Evolutionary conservation across 108 stramenopile genomes (phyloP).

Genomic region (Skeletonema menzelii): DNA sequence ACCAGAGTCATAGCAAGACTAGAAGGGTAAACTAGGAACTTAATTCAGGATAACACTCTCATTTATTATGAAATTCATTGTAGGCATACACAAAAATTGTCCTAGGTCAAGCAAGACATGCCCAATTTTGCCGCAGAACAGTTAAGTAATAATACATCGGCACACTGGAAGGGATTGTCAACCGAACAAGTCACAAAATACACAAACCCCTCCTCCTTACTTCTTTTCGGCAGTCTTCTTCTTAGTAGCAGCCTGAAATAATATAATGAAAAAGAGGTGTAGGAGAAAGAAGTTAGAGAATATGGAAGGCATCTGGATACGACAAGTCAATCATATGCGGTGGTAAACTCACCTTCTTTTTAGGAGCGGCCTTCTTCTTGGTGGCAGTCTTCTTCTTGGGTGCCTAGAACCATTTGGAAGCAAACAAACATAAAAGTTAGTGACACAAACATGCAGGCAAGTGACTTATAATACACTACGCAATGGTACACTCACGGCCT

Average conservation of each 20-base stretch:
- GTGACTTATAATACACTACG: neutral
- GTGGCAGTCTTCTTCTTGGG: neutral
- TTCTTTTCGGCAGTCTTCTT: neutral
- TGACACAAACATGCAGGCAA: neutral
- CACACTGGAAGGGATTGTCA: neutral
- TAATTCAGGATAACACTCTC: neutral
- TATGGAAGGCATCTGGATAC: too few species aligned
- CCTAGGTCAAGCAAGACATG: neutral
- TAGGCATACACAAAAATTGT: neutral
- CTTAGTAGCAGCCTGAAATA: neutral
- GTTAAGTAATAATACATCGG: neutral
- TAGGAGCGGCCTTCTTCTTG: neutral
- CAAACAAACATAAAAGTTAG: neutral
- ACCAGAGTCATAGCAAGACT: too few species aligned
- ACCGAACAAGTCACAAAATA: too few species aligned
- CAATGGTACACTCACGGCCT: slow-evolving; percentile 17
- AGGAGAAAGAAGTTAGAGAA: too few species aligned
- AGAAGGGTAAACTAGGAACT: neutral
- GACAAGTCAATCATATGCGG: too few species aligned
- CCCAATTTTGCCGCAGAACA: neutral
- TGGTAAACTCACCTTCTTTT: neutral
- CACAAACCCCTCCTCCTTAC: neutral
- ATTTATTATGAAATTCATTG: neutral
- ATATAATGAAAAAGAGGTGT: too few species aligned
- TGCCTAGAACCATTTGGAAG: neutral